Evolutionary conservation across 2,329 filamentous ascomycete genomes (phyloP), one percentile per base, ranked within the genome.

Genomic region (Calonectria henricotiae): DNA sequence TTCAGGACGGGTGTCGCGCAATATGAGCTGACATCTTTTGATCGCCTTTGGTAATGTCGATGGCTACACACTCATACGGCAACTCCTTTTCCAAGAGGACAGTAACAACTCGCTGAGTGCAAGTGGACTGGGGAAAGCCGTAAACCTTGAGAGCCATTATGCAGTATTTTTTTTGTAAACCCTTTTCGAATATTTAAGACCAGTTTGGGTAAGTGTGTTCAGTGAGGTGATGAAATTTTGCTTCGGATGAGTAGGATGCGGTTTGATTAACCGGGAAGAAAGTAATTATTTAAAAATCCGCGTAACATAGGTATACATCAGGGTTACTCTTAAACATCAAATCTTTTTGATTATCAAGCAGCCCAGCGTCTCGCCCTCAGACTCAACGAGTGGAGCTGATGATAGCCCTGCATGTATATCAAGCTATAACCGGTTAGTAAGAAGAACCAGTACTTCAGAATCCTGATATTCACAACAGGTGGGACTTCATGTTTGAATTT

Each of bases 101-200:
- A 7, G 61, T 68, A 11, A 43, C 15, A 11, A 68, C 66, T 13
- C 66, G 66, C 8, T 54, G 23, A 1, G 60, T 60, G 61, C 66
- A 68, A 5, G 47, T 65, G 2, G 66, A 68, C 37, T 32, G 30
- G 0, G 11, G 15, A 7, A 47, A 11, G 43, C 61, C 66, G 23
- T 68, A 68, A 17, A 68, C 41, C 7, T 65, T 68, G 25, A 68
- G 37, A 35, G 32, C 41, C 66, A 68, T 61, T 30, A 20, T 61
- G 55, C 12, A 15, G n/a, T 4, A 20, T 5, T 58, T 9, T 20
- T 25, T 39, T 39, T 6, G 32, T 7, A 1, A 13, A 37, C 5
- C 5, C 3, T 8, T 37, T 37, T 3, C 5, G 20, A 23, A 46
- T 20, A 13, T 46, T 46, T 15, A 46, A 46, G 27, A 7, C 7